Percentiles rank a stretch among this genome's conserved stretches.
Evolutionary conservation across 116 monocot species (phyloP).

Genomic region (Trichopus zeylanicus): DNA sequence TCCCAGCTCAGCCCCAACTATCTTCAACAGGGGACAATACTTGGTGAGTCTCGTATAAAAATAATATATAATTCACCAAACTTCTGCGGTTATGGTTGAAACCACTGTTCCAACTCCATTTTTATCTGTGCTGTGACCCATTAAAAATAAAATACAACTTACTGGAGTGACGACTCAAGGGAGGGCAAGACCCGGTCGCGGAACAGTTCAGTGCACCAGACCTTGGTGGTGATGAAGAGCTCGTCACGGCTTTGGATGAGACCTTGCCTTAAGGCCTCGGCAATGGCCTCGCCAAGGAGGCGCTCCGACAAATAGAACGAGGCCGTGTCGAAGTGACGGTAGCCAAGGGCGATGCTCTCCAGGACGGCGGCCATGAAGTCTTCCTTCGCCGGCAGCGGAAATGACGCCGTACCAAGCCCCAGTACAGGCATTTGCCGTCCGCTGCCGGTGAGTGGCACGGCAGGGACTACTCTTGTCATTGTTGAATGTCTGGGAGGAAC

Average conservation of each 20-base stretch:
- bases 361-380: slow-evolving; percentile 5
- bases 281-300: slow-evolving; percentile 22
- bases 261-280: slow-evolving; percentile 23
- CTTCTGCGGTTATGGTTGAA: no score
- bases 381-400: not conserved
- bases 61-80: no score
- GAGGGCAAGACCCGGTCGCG: slow-evolving; percentile 31
- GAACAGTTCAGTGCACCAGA: slow-evolving; percentile 26
- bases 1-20: no score
- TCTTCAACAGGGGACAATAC: no score
- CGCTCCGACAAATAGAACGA: slow-evolving; percentile 19
- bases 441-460: not conserved
- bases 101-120: no score
- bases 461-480: not conserved
- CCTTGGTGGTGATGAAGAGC: slow-evolving; percentile 46
- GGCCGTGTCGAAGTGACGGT: slow-evolving; percentile 55
- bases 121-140: no score
- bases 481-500: no score
- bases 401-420: slow-evolving; percentile 25
- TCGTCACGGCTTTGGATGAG: slow-evolving; percentile 24
- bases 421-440: slow-evolving; percentile 22
- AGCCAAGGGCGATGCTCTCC: slow-evolving; percentile 27
- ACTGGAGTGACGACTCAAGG: slow-evolving; percentile 16
- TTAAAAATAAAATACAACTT: not conserved
- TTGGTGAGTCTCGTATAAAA: no score